A percentile compares a stretch with the other conserved stretches of the same genome.
These are phyloP conservation scores for Boletus edulis DNA, from an alignment of 768 basidiomycete genomes.

Conservation along the genomic window DNA sequence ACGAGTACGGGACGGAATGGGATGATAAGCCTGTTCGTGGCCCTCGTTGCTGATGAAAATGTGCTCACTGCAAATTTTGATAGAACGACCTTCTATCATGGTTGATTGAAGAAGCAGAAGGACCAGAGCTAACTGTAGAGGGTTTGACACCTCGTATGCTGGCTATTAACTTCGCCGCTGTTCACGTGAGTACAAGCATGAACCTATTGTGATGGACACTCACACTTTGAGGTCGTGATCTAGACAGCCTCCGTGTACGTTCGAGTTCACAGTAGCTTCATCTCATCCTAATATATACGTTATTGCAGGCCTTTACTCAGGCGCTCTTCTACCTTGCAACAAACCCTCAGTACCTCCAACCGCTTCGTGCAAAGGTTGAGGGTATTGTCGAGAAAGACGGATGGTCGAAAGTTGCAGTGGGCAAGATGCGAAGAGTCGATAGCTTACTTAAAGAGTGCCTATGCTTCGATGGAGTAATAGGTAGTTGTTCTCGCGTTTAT, in stretches of 20 bases:
- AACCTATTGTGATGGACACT: neutral
- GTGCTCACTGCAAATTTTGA: neutral
- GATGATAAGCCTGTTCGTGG: conserved; percentile 31
- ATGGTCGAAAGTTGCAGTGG: conserved; percentile 28
- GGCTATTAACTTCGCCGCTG: conserved; percentile 14
- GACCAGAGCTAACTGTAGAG: conserved; percentile 13
- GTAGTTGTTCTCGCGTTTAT: no score
- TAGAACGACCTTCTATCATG: conserved; percentile 35
- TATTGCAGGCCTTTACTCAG: conserved; percentile 31
- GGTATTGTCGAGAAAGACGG: conserved; percentile 25
- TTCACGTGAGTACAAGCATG: conserved; percentile 19
- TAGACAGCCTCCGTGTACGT: conserved; percentile 21
- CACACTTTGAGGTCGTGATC: neutral
- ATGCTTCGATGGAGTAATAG: neutral
- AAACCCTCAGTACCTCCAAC: conserved; percentile 32
- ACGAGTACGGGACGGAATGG: conserved; percentile 27
- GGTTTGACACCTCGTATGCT: conserved; percentile 22
- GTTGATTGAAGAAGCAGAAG: conserved; percentile 27
- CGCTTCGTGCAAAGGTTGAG: conserved; percentile 40
- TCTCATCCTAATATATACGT: neutral
- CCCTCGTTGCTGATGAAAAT: neutral
- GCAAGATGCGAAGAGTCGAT: conserved; percentile 36
- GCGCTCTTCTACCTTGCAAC: conserved; percentile 37
- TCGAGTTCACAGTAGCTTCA: neutral
- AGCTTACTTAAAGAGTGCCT: conserved; percentile 34